A percentile compares a stretch with the other conserved stretches of the same genome.
Conservation (phyloP, 805 yeast species). For the Yarrowia sp. region DNA sequence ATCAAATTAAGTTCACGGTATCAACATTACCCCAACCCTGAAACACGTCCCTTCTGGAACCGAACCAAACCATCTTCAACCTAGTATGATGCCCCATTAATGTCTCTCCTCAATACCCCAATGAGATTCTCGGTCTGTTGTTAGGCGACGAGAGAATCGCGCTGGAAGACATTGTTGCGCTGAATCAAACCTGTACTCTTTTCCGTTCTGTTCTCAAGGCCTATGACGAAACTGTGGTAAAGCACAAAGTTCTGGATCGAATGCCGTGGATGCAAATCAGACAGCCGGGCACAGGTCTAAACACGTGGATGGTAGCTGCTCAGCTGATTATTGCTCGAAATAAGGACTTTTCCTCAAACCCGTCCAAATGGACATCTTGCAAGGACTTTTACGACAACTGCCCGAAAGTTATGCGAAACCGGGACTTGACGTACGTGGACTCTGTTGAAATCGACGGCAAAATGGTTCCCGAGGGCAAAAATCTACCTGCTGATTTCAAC, state of each 20-base stretch:
- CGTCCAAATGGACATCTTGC: neutral
- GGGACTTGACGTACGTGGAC: neutral
- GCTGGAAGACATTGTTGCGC: neutral
- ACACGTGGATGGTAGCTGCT: neutral
- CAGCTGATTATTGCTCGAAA: neutral
- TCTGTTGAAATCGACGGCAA: neutral
- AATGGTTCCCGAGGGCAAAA: neutral
- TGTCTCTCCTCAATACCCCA: no score
- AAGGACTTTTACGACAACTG: neutral
- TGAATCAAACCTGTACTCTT: neutral
- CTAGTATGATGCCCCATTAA: no score
- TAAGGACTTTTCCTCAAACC: neutral
- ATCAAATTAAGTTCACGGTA: no score
- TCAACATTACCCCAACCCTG: no score
- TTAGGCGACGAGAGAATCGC: neutral
- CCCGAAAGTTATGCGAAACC: neutral
- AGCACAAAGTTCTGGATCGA: neutral
- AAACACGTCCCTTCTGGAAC: no score
- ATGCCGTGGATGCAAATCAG: neutral
- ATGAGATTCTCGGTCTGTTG: neutral
- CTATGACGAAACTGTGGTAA: neutral
- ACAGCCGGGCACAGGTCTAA: neutral
- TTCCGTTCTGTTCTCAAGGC: neutral
- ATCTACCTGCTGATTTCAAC: neutral
- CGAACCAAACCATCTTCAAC: no score